Base-by-base conservation (phyloP, 1,139 yeast species). In the Pneumocystis carinii region DNA sequence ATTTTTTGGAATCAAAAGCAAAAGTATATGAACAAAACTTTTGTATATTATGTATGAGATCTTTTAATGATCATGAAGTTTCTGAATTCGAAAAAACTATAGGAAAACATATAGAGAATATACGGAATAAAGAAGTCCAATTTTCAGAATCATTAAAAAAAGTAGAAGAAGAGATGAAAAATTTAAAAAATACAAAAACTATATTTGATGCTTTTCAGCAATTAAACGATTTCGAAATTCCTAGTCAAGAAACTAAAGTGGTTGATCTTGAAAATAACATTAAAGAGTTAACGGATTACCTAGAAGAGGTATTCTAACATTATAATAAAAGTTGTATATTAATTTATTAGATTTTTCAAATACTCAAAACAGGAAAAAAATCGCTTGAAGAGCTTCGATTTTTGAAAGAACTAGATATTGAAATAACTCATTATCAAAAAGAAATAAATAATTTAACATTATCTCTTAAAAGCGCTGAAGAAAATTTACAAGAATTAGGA, bases 401-500 rank as follows among this genome's bases (percentile, higher is more conserved):
- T 0, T 79, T 81, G 48, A 67, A 81, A 24, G 71, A 73, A 2
- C 74, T 72, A 4, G 68, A 70, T 3, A 70, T 77, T 15, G 74
- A 72, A 59, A 65, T 71, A 29, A 12, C 67, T 2, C 66, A 74
- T 10, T 64, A 62, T 19, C 63, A 61, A 32, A 66, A 68, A 17
- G 74, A 71, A 36, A 62, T 70, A 32, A 62, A 61, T 0, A 67
- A 66, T 15, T 66, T 71, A 35, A 63, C 65, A 32, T 36, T 59
- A 6, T 68, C 68, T 48, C 65, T 72, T 29, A 63, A 66, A 7
- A 69, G 66, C 24, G 59, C 68, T 27, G 73, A 75, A 59, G 74
- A 74, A 2, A 81, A 80, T 55, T 70, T 81, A 41, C 69, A 69
- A n/a, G 78, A 74, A 27, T 75, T 73, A 65, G 66, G 67, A 32